Evolutionary conservation across 495 filamentous ascomycete species (phyloP).

Genomic region (Podospora pseudoanserina): DNA sequence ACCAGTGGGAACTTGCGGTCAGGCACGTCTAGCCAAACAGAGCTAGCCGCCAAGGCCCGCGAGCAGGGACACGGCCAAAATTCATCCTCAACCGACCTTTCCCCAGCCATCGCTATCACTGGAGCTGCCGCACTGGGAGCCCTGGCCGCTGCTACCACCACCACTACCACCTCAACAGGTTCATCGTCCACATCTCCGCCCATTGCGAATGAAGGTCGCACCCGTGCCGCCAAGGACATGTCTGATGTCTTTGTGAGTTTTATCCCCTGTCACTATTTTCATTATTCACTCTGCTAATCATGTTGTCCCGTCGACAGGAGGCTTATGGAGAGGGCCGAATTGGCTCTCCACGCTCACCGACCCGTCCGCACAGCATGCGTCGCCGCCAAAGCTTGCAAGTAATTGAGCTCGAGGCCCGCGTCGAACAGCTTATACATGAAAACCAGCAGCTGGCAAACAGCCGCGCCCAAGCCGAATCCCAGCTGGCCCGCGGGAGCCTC

Average conservation of each 20-base stretch:
- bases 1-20: slow-evolving; percentile 72
- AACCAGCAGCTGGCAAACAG: slow-evolving; percentile 74
- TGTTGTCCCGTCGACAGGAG: slow-evolving; percentile 55
- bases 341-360: slow-evolving; percentile 84
- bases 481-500: slow-evolving; percentile 38
- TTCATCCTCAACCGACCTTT: not conserved
- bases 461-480: slow-evolving; percentile 61
- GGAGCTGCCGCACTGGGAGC: slow-evolving; percentile 37
- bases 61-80: slow-evolving; percentile 5
- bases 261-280: slow-evolving; percentile 6
- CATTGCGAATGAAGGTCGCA: slow-evolving; percentile 82
- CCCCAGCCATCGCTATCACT: slow-evolving; percentile 18
- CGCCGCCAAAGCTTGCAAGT: slow-evolving; percentile 96
- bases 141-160: slow-evolving; percentile 24
- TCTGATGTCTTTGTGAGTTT: slow-evolving; percentile 87
- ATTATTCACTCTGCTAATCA: slow-evolving; percentile 12
- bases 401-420: slow-evolving; percentile 68
- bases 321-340: slow-evolving; percentile 89
- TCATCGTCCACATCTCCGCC: slow-evolving; percentile 51
- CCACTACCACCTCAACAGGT: slow-evolving; percentile 10
- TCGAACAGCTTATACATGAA: slow-evolving; percentile 78
- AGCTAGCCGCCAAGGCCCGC: slow-evolving; percentile 28
- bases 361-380: slow-evolving; percentile 91
- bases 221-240: slow-evolving; percentile 71
- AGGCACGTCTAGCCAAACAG: slow-evolving; percentile 60